These are phyloP conservation scores for Picochlorum sp. DNA, from an alignment of 139 green algal genomes.

Conservation along the genomic window DNA sequence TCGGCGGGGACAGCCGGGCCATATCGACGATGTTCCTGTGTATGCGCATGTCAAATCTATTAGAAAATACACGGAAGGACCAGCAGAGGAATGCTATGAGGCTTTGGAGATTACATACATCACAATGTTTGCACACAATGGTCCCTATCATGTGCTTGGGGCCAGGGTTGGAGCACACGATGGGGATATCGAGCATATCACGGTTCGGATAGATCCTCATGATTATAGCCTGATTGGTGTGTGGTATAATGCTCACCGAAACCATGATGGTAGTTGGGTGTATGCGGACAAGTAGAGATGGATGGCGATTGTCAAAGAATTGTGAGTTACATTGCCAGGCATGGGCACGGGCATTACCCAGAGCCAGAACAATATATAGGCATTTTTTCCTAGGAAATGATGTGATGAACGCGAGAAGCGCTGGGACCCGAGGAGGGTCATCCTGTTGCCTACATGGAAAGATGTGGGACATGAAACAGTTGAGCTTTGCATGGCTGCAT, in stretches of 20 bases:
- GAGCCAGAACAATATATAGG: conserved; percentile 4
- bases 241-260: conserved; percentile 46
- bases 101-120: conserved; percentile 42
- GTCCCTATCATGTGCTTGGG: conserved; percentile 25
- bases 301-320: conserved; percentile 11
- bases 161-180: conserved; percentile 33
- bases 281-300: conserved; percentile 4
- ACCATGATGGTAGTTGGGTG: conserved; percentile 40
- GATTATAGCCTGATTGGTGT: conserved; percentile 27
- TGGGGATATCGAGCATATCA: conserved; percentile 48
- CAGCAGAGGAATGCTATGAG: conserved; percentile 5
- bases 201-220: conserved; percentile 23
- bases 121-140: conserved; percentile 46
- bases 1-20: conserved; percentile 11
- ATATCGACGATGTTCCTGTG: conserved; percentile 31
- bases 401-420: neutral
- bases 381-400: conserved; percentile 25
- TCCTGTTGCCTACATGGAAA: conserved; percentile 18
- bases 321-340: conserved; percentile 29
- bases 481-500: too few relatives aligned
- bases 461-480: neutral
- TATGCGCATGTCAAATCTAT: conserved; percentile 35
- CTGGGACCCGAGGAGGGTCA: conserved; percentile 10
- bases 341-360: conserved; percentile 45
- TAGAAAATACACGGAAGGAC: neutral